Percentiles rank a stretch among this genome's conserved stretches.
These are phyloP conservation scores for Daedaleopsis nitida DNA, from an alignment of 768 basidiomycete genomes.

Conservation along the genomic window DNA sequence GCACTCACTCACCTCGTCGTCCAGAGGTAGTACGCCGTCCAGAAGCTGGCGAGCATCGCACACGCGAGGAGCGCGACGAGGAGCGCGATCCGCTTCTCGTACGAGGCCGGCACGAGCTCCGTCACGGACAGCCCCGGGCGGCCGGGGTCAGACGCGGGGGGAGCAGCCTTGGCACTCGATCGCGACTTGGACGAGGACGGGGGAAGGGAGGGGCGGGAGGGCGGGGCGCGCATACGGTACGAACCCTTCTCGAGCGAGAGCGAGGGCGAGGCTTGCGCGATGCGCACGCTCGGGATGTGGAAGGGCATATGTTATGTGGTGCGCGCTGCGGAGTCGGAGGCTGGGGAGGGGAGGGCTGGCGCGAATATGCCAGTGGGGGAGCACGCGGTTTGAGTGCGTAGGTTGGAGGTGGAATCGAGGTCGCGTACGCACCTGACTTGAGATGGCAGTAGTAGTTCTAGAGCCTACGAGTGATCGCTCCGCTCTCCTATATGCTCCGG, in stretches of 20 bases:
- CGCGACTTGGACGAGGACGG: background rate
- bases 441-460: too few species aligned
- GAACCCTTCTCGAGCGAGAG: slow-evolving; percentile 65
- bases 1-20: slow-evolving; percentile 51
- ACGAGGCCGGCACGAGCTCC: slow-evolving; percentile 14
- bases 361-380: too few species aligned
- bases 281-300: slow-evolving; percentile 19
- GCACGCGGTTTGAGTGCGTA: too few species aligned
- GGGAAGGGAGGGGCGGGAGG: background rate
- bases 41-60: slow-evolving; percentile 55
- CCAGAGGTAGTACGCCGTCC: slow-evolving; percentile 63
- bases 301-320: too few species aligned
- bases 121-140: background rate
- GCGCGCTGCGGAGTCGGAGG: background rate
- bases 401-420: too few species aligned
- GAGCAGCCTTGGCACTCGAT: background rate
- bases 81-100: slow-evolving; percentile 42
- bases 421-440: too few species aligned
- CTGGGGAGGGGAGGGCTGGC: background rate
- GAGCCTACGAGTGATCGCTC: too few species aligned
- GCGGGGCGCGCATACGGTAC: slow-evolving; percentile 61
- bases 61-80: slow-evolving; percentile 49
- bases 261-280: slow-evolving; percentile 54
- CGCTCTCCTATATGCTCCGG: too few species aligned
- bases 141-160: background rate